Evolutionary conservation across 2,329 filamentous ascomycete genomes (phyloP), one percentile per base, ranked within the genome.

Genomic region (Penicillium griseofulvum): DNA sequence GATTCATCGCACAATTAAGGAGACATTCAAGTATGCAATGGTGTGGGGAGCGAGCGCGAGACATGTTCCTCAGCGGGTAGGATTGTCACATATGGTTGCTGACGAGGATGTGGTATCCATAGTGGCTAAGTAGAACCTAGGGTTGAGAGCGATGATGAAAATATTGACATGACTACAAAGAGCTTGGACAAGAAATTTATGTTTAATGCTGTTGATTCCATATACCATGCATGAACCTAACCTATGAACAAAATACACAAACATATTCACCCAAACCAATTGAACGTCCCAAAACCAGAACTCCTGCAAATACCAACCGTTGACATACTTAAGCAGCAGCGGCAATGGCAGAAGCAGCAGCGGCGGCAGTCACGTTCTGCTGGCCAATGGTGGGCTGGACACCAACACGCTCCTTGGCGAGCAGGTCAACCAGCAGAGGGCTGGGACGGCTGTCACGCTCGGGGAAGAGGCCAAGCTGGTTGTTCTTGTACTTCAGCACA

Each of bases 1-100:
- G 66, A 89, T 99, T 64, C 94, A 99, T 77, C 83, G 94, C 59
- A 94, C 86, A 26, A 79, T 99, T 63, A 99, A 97, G 83, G 95
- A 99, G 60, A 96, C 91, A 5, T 99, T 97, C 83, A 99, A 97
- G 80, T 97, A 97, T 77, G 95, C 94, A 3, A 77, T 97, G 63
- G 94, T 99, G 0, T 99, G 95, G 95, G 94, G 94, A 5, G 92
- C 92, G 17, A 97, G 93, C 74, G 94, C 94, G 34, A 86, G 91
- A 68, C 95, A 99, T 79, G 82, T 97, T 34, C 94, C 95, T 34
- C 94, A 99, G 80, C 81, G 94, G 59, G 93, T 97, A 36, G 95
- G 94, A 1, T 74, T 99, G 67, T 80, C 84, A 7, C 94, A 99
- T 80, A 68, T 84, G 12, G 92, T 99, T 28, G 71, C 78, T 6